Percentiles rank a stretch among this genome's conserved stretches.
Conservation (phyloP, 2,329 filamentous ascomycete species). For the Penicillium sp. region DNA sequence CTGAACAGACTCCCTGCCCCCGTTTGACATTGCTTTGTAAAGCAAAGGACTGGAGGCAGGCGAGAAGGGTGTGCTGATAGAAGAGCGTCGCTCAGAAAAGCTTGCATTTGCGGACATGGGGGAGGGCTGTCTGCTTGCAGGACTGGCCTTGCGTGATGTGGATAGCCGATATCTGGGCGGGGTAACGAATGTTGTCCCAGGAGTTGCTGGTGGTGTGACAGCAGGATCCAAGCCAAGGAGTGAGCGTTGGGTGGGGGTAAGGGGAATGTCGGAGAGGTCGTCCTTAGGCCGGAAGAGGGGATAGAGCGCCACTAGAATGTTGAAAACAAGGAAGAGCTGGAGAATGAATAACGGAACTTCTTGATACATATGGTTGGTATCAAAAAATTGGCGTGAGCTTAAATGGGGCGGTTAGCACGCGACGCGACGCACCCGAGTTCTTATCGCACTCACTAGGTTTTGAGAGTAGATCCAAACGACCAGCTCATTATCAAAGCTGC, state of each 20-base stretch:
- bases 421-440: background rate
- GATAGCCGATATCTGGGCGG: conserved; percentile 79
- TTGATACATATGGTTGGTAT: conserved; percentile 33
- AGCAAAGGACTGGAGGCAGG: conserved; percentile 52
- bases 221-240: conserved; percentile 71
- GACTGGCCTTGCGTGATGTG: conserved; percentile 43
- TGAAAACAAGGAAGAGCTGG: conserved; percentile 57
- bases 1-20: conserved; percentile 33
- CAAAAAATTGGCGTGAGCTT: conserved; percentile 26
- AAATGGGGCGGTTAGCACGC: conserved; percentile 11
- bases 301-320: conserved; percentile 60
- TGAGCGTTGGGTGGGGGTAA: conserved; percentile 79
- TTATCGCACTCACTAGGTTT: conserved; percentile 28
- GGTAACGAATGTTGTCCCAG: conserved; percentile 66
- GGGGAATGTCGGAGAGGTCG: conserved; percentile 74
- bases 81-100: conserved; percentile 27
- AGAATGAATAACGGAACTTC: conserved; percentile 47
- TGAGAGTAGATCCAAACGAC: conserved; percentile 35
- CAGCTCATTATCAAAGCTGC: conserved; percentile 46
- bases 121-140: conserved; percentile 31
- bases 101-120: conserved; percentile 33
- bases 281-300: conserved; percentile 67
- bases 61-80: conserved; percentile 46
- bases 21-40: conserved; percentile 54
- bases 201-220: conserved; percentile 54